Conservation (phyloP, 75 land plant genomes). For the Sequoiadendron giganteum region DNA sequence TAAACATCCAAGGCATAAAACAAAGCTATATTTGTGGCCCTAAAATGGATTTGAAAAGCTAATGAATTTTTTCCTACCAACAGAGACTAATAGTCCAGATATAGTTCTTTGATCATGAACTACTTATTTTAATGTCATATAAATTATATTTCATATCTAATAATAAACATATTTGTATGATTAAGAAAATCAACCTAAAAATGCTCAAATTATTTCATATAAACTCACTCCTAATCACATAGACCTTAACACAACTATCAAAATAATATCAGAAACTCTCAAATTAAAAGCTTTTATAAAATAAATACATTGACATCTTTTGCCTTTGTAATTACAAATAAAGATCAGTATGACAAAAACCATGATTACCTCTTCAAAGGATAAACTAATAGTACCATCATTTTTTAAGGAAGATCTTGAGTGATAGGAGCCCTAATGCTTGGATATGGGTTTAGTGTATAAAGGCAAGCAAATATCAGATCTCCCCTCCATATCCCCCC, state of each 20-base stretch:
- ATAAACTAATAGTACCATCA: no score
- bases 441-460: background rate
- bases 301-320: background rate
- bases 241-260: background rate
- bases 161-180: no score
- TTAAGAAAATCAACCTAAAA: background rate
- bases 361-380: background rate
- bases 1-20: background rate
- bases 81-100: background rate
- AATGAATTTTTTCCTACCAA: no score
- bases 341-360: background rate
- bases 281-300: no score
- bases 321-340: background rate
- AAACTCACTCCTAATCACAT: no score
- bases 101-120: background rate
- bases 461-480: slow-evolving; percentile 24
- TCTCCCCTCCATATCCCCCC: slow-evolving; percentile 95
- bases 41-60: no score
- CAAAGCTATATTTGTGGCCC: background rate
- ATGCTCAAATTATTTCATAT: background rate
- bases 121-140: background rate
- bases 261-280: background rate
- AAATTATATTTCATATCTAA: background rate
- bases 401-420: background rate
- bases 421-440: background rate